Evolutionary conservation across 352 stramenopile species (phyloP), one percentile per base, ranked within the genome.

Genomic region (Globisporangium megalacanthum): DNA sequence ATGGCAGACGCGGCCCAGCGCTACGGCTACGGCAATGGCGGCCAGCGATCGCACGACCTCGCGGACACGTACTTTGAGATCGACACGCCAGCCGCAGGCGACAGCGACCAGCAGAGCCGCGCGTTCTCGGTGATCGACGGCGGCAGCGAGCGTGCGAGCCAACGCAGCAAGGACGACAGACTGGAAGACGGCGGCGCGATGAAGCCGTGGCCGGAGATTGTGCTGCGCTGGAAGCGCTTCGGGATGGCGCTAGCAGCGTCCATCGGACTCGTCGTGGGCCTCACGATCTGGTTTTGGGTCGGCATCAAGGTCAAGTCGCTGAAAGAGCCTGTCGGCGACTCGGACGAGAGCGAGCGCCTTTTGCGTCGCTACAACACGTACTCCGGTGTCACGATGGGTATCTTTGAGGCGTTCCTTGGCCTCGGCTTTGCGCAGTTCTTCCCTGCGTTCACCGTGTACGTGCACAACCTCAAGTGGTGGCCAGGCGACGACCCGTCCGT

Each of bases 391-490:
- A 33, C n/a, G 19, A 68, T 68, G 61, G 61, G 56, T 52, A 66
- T 66, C 41, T 50, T 66, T 25, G 60, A 66, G 47, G 53, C 60
- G 33, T 55, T 64, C 35, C 13, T 63, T 13, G 61, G 61, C 2
- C 44, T 67, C 44, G 61, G 55, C 44, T 67, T 64, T 22, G 61
- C 55, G 7, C 49, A 60, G 39, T 67, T 64, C 56, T 67, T 67
- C 49, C 55, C 55, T 3, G 61, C 56, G n/a, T 67, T 67, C 47
- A 64, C 50, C 6, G 61, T 67, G 50, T 67, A 67, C 50, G 55
- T 67, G 49, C 61, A 67, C 49, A 67, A 67, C 45, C 61, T 67
- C 55, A 59, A 63, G 49, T 67, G 61, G 61, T 67, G 45, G 42
- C 61, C 55, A 4, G 61, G 61, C 17, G 61, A 67, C 49, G 50